These are phyloP conservation scores for Lichtheimia hyalospora DNA, from an alignment of 371 early-diverging fungal species.

Conservation along the genomic window DNA sequence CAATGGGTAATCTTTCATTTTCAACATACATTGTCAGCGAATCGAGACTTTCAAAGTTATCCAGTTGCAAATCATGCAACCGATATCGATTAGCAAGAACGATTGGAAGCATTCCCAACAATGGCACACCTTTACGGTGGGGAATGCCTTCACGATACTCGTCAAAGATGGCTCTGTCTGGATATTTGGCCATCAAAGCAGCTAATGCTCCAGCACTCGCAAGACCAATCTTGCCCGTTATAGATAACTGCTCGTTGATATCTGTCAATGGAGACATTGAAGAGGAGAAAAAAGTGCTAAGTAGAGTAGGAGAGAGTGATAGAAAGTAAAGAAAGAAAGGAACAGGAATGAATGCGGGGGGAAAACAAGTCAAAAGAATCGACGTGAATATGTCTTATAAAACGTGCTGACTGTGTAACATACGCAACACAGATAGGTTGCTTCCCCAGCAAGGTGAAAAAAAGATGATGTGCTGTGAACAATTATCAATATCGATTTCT, in stretches of 20 bases:
- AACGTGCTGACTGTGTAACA: no score
- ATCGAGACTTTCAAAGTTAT: constrained; percentile 12
- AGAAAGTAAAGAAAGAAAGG: not conserved
- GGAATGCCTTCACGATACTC: constrained; percentile 32
- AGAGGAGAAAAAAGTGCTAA: not conserved
- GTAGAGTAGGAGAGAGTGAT: not conserved
- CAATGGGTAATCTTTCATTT: no score
- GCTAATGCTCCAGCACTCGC: constrained; percentile 13
- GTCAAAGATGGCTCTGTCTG: constrained; percentile 36
- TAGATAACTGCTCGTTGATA: not conserved
- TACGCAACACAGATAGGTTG: no score
- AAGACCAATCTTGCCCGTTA: not conserved
- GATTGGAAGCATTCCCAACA: constrained; percentile 25
- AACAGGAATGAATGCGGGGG: not conserved
- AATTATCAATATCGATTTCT: no score
- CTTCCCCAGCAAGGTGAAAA: no score
- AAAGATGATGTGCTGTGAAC: no score
- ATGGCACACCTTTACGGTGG: constrained; percentile 23
- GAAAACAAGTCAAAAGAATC: not conserved
- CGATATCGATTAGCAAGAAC: constrained; percentile 20
- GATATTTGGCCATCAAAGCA: constrained; percentile 28
- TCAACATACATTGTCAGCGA: constrained; percentile 15
- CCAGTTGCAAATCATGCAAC: constrained; percentile 19
- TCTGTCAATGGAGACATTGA: not conserved
- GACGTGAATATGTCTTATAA: not conserved